Evolutionary conservation across 805 yeast genomes (phyloP).

Genomic region (Cyberlindnera mrakii): DNA sequence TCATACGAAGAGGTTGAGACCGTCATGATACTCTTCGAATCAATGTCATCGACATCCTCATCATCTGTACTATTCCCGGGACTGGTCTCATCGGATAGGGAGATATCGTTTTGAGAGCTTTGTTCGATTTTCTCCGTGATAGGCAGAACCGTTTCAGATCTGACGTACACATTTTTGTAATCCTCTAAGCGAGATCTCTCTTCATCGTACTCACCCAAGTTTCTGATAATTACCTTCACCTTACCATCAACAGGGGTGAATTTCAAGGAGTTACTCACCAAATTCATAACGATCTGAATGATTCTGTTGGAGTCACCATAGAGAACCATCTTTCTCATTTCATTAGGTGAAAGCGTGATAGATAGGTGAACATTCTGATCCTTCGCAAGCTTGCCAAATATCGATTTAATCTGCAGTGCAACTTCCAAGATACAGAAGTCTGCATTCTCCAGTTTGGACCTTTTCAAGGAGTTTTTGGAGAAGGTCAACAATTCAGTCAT

Average conservation of each 20-base stretch:
- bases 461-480: slow-evolving; percentile 83
- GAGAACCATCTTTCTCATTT: slow-evolving; percentile 55
- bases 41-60: slow-evolving; percentile 8
- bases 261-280: slow-evolving; percentile 85
- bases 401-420: slow-evolving; percentile 77
- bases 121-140: slow-evolving; percentile 1
- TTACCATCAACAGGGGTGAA: slow-evolving; percentile 88
- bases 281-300: slow-evolving; percentile 86
- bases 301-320: slow-evolving; percentile 89
- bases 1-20: slow-evolving; percentile 33
- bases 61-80: slow-evolving; percentile 3
- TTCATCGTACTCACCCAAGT: slow-evolving; percentile 70
- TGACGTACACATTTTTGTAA: slow-evolving; percentile 42
- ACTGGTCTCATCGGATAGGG: slow-evolving; percentile 9
- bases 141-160: slow-evolving; percentile 7
- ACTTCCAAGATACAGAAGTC: slow-evolving; percentile 77
- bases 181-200: slow-evolving; percentile 35
- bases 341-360: slow-evolving; percentile 57
- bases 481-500: slow-evolving; percentile 87
- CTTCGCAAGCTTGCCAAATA: slow-evolving; percentile 72
- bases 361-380: slow-evolving; percentile 70
- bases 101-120: slow-evolving; percentile 1
- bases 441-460: slow-evolving; percentile 76
- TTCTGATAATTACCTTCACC: slow-evolving; percentile 55
- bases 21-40: slow-evolving; percentile 16